Evolutionary conservation across 495 filamentous ascomycete genomes (phyloP).

Genomic region (Aspergillus diversus): DNA sequence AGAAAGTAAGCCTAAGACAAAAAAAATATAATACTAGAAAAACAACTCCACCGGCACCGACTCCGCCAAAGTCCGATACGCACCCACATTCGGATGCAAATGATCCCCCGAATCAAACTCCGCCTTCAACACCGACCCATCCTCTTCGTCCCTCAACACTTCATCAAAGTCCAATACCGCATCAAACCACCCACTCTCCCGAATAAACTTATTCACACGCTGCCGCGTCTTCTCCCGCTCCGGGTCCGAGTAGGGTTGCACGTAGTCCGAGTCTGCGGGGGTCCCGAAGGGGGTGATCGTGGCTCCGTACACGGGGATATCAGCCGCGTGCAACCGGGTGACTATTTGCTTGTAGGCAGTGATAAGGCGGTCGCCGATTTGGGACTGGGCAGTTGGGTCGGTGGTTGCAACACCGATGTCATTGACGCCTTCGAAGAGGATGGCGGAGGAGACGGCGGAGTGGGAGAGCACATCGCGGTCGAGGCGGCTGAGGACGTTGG

Average conservation of each 20-base stretch:
- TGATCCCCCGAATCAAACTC: slow-evolving; percentile 70
- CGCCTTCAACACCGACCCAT: slow-evolving; percentile 44
- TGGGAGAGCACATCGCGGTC: slow-evolving; percentile 66
- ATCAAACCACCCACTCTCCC: slow-evolving; percentile 60
- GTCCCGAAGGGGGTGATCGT: slow-evolving; percentile 72
- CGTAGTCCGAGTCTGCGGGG: slow-evolving; percentile 33
- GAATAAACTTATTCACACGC: slow-evolving; percentile 66
- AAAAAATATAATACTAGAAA: slow-evolving; percentile 1
- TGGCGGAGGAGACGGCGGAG: slow-evolving; percentile 59
- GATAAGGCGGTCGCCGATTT: slow-evolving; percentile 55
- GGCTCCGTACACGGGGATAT: slow-evolving; percentile 61
- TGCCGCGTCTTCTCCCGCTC: slow-evolving; percentile 60
- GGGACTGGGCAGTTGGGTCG: slow-evolving; percentile 50
- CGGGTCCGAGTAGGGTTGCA: slow-evolving; percentile 56
- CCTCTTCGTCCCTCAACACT: slow-evolving; percentile 55
- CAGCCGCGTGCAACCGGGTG: slow-evolving; percentile 56
- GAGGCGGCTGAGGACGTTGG: slow-evolving; percentile 61
- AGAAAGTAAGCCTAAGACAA: neutral
- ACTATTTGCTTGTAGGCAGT: slow-evolving; percentile 61
- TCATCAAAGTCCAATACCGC: slow-evolving; percentile 66
- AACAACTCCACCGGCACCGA: slow-evolving; percentile 50
- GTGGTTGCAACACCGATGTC: slow-evolving; percentile 63
- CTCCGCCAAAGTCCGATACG: slow-evolving; percentile 65
- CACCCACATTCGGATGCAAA: slow-evolving; percentile 70
- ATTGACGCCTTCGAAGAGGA: slow-evolving; percentile 78